Percentiles rank a stretch among this genome's conserved stretches.
Conservation (phyloP, 805 yeast species). For the Blastobotrys parvus region DNA sequence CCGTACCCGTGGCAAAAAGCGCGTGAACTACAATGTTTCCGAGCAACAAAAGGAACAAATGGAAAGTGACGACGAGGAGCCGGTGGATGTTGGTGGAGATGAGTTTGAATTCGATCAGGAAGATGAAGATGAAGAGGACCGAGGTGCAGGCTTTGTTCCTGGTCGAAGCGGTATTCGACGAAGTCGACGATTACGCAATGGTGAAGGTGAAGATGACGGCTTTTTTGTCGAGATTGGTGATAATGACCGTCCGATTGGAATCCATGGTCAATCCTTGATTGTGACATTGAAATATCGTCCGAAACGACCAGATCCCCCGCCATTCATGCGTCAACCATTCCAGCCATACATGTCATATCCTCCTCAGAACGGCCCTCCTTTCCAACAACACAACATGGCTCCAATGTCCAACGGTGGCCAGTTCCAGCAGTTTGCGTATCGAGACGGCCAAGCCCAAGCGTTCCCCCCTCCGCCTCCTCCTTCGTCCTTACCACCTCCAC, state of each 20-base stretch:
- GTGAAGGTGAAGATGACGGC: constrained; percentile 3
- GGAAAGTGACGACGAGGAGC: constrained; percentile 7
- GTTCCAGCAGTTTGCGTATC: background rate
- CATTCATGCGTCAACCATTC: no score
- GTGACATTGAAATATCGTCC: background rate
- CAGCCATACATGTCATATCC: no score
- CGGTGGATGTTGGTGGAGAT: no score
- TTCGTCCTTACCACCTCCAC: no score
- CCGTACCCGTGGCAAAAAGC: constrained; percentile 22
- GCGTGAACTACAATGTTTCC: constrained; percentile 20
- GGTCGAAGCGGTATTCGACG: constrained; percentile 6
- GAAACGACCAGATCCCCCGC: background rate
- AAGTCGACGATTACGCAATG: constrained; percentile 10
- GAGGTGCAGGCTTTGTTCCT: background rate
- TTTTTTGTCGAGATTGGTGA: background rate
- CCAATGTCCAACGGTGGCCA: no score
- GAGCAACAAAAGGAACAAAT: background rate
- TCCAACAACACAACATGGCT: no score
- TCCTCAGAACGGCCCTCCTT: no score
- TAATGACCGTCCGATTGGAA: background rate
- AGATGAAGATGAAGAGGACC: constrained; percentile 3
- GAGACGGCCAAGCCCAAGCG: no score
- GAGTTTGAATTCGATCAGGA: constrained; percentile 7
- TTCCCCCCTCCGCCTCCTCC: no score
- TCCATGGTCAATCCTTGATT: background rate